Conservation (phyloP, 371 early-diverging fungal species). For the Mortierella sp. region DNA sequence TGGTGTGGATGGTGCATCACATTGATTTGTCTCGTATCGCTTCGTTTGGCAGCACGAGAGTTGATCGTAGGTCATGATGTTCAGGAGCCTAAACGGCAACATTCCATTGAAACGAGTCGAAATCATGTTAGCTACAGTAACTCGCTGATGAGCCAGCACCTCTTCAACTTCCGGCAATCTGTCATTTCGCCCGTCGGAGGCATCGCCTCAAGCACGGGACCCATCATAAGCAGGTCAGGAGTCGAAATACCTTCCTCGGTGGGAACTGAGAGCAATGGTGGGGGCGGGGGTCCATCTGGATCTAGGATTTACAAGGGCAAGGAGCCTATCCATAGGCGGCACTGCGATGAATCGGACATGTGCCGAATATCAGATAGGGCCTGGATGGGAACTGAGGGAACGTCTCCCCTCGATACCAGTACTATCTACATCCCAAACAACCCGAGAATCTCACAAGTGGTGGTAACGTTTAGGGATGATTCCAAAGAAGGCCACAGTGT, state of each 20-base stretch:
- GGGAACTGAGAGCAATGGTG: background rate
- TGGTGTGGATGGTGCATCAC: constrained; percentile 30
- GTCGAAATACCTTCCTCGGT: background rate
- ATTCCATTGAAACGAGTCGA: background rate
- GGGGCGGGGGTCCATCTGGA: background rate
- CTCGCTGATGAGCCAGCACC: constrained; percentile 8
- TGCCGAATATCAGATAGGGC: constrained; percentile 1
- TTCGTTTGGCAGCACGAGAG: constrained; percentile 14
- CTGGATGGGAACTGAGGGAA: constrained; percentile 11
- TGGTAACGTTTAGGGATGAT: constrained; percentile 33
- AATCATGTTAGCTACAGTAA: background rate
- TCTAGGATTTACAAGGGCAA: constrained; percentile 2
- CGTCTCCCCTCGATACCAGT: constrained; percentile 12
- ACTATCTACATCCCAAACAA: constrained; percentile 17
- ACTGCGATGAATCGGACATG: background rate
- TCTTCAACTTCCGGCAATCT: constrained; percentile 23
- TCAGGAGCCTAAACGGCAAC: constrained; percentile 13
- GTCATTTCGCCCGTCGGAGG: constrained; percentile 13
- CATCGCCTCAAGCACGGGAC: background rate
- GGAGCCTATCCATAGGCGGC: background rate
- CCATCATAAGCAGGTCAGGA: background rate
- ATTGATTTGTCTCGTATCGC: constrained; percentile 13
- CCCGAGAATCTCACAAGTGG: constrained; percentile 31
- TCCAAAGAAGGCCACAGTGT: constrained; percentile 1
- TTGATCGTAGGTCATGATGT: constrained; percentile 18